Evolutionary conservation across 1,284 basidiomycete genomes (phyloP).

Genomic region (Tranzscheliella williamsii): DNA sequence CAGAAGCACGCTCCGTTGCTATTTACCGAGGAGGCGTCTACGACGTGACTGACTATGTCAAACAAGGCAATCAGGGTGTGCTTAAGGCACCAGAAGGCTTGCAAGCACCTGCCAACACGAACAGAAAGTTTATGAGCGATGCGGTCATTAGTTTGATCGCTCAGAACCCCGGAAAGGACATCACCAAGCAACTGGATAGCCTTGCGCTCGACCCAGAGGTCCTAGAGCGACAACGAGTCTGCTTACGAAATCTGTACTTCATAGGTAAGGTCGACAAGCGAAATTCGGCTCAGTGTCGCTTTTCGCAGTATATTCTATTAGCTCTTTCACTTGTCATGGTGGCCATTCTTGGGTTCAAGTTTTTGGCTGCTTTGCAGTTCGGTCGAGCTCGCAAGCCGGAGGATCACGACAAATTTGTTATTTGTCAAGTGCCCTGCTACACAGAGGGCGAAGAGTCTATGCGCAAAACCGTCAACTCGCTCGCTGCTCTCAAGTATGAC

Average conservation of each 20-base stretch:
- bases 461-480: conserved; percentile 86
- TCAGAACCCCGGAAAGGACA: conserved; percentile 77
- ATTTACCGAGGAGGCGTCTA: conserved; percentile 84
- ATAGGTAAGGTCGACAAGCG: conserved; percentile 90
- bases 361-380: conserved; percentile 91
- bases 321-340: conserved; percentile 91
- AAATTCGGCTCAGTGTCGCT: conserved; percentile 85
- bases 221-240: conserved; percentile 79
- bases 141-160: conserved; percentile 80
- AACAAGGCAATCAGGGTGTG: conserved; percentile 57
- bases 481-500: conserved; percentile 92
- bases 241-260: conserved; percentile 88
- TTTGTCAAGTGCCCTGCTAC: conserved; percentile 97
- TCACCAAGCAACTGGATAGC: conserved; percentile 76
- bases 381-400: conserved; percentile 81
- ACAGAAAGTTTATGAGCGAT: conserved; percentile 76
- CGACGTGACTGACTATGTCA: conserved; percentile 78
- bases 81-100: conserved; percentile 69
- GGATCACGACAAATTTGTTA: conserved; percentile 96
- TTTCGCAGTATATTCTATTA: conserved; percentile 88
- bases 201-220: conserved; percentile 71
- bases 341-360: conserved; percentile 95
- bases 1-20: conserved; percentile 71
- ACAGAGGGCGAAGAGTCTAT: conserved; percentile 90
- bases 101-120: conserved; percentile 67